Conservation (phyloP, 352 stramenopile species). For the Phytophthora pini region DNA sequence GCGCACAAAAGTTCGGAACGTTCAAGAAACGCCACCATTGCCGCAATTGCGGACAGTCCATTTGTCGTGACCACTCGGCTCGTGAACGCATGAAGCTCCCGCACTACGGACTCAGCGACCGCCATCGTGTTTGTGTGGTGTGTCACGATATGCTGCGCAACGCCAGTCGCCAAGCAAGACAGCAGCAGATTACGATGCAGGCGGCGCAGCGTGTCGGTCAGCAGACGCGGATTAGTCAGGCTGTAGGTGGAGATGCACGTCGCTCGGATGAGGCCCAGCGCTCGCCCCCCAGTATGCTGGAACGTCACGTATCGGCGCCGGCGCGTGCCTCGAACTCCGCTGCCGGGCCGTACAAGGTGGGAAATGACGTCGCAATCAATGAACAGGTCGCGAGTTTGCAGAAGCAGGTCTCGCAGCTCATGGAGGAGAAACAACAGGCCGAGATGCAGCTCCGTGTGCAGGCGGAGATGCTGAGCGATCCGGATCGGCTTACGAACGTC, state of each 20-base stretch:
- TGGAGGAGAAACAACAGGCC: constrained; percentile 87
- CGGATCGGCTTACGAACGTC: constrained; percentile 47
- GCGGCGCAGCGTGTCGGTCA: constrained; percentile 31
- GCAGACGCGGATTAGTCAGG: constrained; percentile 32
- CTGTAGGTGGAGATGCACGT: constrained; percentile 37
- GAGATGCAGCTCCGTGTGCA: constrained; percentile 78
- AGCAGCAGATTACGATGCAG: constrained; percentile 40
- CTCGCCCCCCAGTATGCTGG: constrained; percentile 50
- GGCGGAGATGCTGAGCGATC: constrained; percentile 65
- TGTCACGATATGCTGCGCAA: constrained; percentile 81
- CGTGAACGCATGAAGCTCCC: constrained; percentile 82
- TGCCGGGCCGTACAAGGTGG: constrained; percentile 15
- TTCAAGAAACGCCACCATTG: constrained; percentile 91
- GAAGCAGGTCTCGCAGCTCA: constrained; percentile 82
- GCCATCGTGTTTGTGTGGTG: constrained; percentile 84
- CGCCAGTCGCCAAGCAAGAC: constrained; percentile 40
- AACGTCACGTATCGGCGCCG: constrained; percentile 80
- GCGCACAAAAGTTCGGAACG: constrained; percentile 76
- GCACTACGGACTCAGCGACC: constrained; percentile 81
- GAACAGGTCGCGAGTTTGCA: constrained; percentile 86
- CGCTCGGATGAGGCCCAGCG: constrained; percentile 64
- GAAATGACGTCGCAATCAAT: constrained; percentile 64
- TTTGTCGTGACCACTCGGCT: constrained; percentile 86
- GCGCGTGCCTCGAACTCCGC: constrained; percentile 46
- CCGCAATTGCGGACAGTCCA: constrained; percentile 87